Evolutionary conservation across 2,329 filamentous ascomycete species (phyloP).

Genomic region (Colletotrichum lentis): DNA sequence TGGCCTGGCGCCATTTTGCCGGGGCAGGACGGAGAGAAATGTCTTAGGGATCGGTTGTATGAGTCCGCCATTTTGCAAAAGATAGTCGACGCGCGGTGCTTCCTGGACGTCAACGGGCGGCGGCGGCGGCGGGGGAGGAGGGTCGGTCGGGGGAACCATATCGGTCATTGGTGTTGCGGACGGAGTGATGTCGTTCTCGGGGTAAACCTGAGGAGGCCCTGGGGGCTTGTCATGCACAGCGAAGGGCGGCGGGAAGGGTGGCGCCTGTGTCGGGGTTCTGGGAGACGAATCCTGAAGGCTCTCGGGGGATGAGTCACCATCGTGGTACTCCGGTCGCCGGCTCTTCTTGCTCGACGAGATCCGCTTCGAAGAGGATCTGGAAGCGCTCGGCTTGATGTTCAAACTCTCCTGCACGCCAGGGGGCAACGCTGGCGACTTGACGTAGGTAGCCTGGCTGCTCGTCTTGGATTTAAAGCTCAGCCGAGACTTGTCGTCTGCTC

Average conservation of each 20-base stretch:
- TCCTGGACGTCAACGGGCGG: constrained; percentile 76
- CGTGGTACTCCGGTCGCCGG: constrained; percentile 50
- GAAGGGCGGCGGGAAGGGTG: constrained; percentile 58
- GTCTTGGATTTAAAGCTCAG: constrained; percentile 63
- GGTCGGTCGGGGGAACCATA: constrained; percentile 51
- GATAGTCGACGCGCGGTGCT: constrained; percentile 86
- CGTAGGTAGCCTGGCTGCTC: constrained; percentile 66
- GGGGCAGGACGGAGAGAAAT: constrained; percentile 72
- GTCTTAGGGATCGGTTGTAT: constrained; percentile 74
- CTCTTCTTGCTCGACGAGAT: constrained; percentile 46
- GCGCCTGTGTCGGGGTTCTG: constrained; percentile 65
- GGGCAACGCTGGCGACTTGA: constrained; percentile 49
- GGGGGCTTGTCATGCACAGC: constrained; percentile 49
- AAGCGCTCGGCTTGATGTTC: constrained; percentile 39
- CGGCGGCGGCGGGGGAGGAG: constrained; percentile 71
- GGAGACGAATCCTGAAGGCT: constrained; percentile 65
- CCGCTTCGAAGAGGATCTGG: constrained; percentile 42
- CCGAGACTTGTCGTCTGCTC: constrained; percentile 60
- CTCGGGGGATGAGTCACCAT: constrained; percentile 58
- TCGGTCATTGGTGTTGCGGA: constrained; percentile 53
- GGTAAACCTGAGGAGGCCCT: constrained; percentile 48
- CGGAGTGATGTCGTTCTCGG: constrained; percentile 50
- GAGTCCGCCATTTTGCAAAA: constrained; percentile 88
- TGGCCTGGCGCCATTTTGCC: constrained; percentile 63
- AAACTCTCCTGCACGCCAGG: constrained; percentile 41